Evolutionary conservation across 805 yeast species (phyloP).

Genomic region (fission yeast (Schizosaccharomyces pombe)): DNA sequence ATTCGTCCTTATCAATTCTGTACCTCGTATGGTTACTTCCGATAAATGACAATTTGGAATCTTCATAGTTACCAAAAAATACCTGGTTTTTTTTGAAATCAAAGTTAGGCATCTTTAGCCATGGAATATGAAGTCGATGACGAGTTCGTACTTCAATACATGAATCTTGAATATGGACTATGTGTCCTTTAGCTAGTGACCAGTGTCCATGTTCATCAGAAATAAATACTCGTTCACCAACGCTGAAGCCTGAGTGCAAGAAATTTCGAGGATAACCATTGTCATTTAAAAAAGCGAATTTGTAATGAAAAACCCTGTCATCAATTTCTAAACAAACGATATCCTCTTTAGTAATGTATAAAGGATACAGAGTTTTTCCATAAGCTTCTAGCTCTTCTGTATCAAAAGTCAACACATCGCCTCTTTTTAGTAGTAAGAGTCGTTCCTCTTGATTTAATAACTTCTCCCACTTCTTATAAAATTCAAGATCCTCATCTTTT

Average conservation of each 20-base stretch:
- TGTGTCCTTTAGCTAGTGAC: constrained; percentile 41
- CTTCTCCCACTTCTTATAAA: constrained; percentile 50
- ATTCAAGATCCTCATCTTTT: constrained; percentile 24
- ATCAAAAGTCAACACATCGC: constrained; percentile 47
- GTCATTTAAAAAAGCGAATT: neutral
- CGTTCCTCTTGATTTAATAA: constrained; percentile 54
- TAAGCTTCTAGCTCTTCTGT: constrained; percentile 36
- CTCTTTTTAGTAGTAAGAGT: constrained; percentile 25
- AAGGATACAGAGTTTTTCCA: constrained; percentile 18
- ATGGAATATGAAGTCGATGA: neutral
- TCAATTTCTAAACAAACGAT: neutral
- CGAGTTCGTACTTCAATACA: neutral
- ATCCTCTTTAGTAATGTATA: neutral
- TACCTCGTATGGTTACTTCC: constrained; percentile 15
- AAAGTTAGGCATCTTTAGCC: neutral
- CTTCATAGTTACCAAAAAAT: constrained; percentile 14
- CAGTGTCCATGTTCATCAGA: constrained; percentile 68
- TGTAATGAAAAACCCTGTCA: neutral
- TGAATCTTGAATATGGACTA: constrained; percentile 14
- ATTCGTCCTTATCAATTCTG: constrained; percentile 50
- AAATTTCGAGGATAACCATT: neutral
- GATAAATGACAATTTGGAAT: no score
- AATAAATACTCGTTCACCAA: constrained; percentile 41
- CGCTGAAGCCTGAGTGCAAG: constrained; percentile 17
- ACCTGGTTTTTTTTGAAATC: neutral